Evolutionary conservation across 345 rosid genomes (phyloP).

Genomic region (Carallia pectinifolia): DNA sequence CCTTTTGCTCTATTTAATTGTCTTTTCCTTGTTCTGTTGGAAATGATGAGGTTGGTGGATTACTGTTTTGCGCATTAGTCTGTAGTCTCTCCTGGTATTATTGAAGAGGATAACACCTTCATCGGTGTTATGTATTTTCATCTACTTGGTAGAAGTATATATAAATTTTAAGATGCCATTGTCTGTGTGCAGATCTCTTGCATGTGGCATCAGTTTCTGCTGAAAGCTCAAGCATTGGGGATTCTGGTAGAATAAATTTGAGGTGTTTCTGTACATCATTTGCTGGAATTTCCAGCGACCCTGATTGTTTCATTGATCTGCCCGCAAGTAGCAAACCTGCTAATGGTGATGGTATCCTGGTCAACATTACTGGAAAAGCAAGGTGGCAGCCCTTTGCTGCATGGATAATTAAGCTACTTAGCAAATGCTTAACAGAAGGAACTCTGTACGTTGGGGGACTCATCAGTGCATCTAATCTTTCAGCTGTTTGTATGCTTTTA

Average conservation of each 20-base stretch:
- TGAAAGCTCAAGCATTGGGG: conserved; percentile 28
- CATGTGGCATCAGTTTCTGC: conserved; percentile 42
- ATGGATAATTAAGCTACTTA: conserved; percentile 75
- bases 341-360: conserved; percentile 64
- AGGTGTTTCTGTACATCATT: conserved; percentile 68
- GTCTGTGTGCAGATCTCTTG: conserved; percentile 54
- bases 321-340: conserved; percentile 56
- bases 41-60: too few relatives aligned
- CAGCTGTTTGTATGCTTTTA: conserved; percentile 67
- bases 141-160: background rate
- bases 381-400: conserved; percentile 85
- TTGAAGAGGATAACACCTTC: too few relatives aligned
- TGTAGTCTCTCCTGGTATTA: too few relatives aligned
- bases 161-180: conserved; percentile 14
- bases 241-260: conserved; percentile 35
- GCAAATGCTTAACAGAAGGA: conserved; percentile 87
- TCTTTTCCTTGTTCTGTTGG: background rate
- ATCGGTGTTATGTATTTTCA: background rate
- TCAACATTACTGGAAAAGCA: conserved; percentile 51
- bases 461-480: conserved; percentile 55
- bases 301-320: conserved; percentile 58
- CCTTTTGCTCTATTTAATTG: background rate
- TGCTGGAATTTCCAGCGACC: conserved; percentile 47
- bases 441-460: conserved; percentile 85
- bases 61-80: too few relatives aligned